These are phyloP conservation scores for Dioszegia crocea DNA, from an alignment of 768 basidiomycete genomes.

Conservation along the genomic window DNA sequence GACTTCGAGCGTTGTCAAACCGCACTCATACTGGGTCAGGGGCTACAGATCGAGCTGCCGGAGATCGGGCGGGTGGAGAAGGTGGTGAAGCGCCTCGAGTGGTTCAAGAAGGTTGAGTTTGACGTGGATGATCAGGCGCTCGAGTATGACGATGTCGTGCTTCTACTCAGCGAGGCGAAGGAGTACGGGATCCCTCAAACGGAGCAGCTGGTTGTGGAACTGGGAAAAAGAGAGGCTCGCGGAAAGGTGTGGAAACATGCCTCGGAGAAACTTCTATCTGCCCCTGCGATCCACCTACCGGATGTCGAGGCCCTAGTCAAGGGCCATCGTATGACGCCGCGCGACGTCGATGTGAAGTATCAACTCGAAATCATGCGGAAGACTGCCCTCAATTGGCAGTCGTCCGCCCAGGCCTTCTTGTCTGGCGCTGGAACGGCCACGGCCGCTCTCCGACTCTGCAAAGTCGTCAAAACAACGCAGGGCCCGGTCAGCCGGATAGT, in stretches of 20 bases:
- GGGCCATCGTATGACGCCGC: constrained; percentile 63
- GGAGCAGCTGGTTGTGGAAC: constrained; percentile 62
- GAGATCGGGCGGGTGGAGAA: constrained; percentile 73
- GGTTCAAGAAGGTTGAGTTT: constrained; percentile 66
- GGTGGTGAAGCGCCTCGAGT: constrained; percentile 72
- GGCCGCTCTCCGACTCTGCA: constrained; percentile 29
- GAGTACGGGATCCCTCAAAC: constrained; percentile 63
- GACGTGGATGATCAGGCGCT: constrained; percentile 65
- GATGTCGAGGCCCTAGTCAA: constrained; percentile 71
- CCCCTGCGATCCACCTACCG: constrained; percentile 60
- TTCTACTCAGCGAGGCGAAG: constrained; percentile 66
- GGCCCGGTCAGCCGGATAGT: constrained; percentile 30
- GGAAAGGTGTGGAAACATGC: constrained; percentile 75
- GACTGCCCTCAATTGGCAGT: constrained; percentile 32
- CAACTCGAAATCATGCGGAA: constrained; percentile 61
- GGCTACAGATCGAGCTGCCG: constrained; percentile 76
- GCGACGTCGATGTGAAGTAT: constrained; percentile 64
- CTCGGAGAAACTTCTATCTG: constrained; percentile 52
- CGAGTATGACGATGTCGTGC: constrained; percentile 72
- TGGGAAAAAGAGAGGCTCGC: constrained; percentile 62
- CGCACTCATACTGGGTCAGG: constrained; percentile 34
- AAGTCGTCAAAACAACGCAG: constrained; percentile 29
- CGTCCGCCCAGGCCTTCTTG: constrained; percentile 27
- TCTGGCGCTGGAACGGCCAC: constrained; percentile 13
- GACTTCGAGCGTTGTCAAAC: constrained; percentile 34